Percentiles rank a stretch among this genome's conserved stretches.
These are phyloP conservation scores for Nadsonia commutata DNA, from an alignment of 1,139 yeast species.

Conservation along the genomic window DNA sequence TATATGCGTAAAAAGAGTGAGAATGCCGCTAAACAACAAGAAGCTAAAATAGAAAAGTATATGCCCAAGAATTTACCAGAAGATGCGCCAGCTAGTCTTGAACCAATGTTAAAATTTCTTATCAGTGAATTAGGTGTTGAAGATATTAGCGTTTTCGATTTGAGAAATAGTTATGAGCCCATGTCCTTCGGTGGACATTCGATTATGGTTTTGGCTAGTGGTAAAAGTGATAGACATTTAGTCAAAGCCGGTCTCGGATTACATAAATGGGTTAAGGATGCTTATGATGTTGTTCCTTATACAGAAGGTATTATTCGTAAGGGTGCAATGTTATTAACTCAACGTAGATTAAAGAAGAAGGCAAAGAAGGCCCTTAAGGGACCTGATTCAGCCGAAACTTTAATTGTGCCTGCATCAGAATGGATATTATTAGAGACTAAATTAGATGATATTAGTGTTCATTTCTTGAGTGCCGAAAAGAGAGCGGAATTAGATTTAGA, in stretches of 20 bases:
- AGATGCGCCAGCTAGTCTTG: not conserved
- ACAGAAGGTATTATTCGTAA: conserved; percentile 63
- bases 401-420: conserved; percentile 5
- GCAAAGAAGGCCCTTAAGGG: conserved; percentile 23
- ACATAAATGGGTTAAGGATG: conserved; percentile 31
- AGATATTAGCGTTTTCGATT: not conserved
- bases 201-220: conserved; percentile 19
- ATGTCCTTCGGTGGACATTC: not conserved
- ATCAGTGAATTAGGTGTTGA: not conserved
- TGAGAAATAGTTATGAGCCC: not conserved
- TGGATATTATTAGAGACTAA: conserved; percentile 74
- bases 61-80: not conserved
- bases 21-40: not conserved
- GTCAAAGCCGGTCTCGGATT: conserved; percentile 56
- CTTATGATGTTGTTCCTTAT: conserved; percentile 30
- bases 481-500: conserved; percentile 58
- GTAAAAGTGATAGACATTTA: conserved; percentile 64
- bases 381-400: conserved; percentile 28
- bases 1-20: not conserved
- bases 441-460: conserved; percentile 49
- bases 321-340: conserved; percentile 40
- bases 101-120: not conserved
- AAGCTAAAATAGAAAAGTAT: not conserved
- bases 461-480: conserved; percentile 57
- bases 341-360: conserved; percentile 47